Base-by-base conservation (phyloP, 768 basidiomycete species). In the Vararia minispora region DNA sequence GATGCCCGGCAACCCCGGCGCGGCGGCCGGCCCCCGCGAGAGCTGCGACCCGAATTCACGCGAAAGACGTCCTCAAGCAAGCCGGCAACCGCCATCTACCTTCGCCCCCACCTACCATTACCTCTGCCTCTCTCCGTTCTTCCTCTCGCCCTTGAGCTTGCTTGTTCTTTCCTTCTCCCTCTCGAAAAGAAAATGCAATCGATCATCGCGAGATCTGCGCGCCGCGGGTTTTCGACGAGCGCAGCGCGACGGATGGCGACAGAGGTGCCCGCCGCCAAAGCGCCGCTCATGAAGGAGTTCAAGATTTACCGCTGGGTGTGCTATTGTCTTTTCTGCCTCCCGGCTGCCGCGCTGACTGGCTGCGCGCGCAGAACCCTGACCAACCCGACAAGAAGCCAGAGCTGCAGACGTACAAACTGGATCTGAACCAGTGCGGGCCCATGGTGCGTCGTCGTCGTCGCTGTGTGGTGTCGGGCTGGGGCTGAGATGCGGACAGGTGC, bases 251-350 rank as follows among this genome's bases (percentile, higher is more conserved):
- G 43, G 4, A 59, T 58, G 50, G 60, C 71, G 17, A n/a, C n/a
- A n/a, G n/a, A n/a, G n/a, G 69, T 73, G 3, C 74, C 79, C 0
- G 58, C 62, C 2, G 66, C 79, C 63, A 85, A 84, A 58, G 74
- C 77, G 0, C 73, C 74, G 13, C 55, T 83, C 49, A 66, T 80
- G 52, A 98, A 98, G 67, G 83, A 91, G 61, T 97, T 99, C 72
- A 87, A 92, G 72, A 91, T 99, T 48, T 99, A 99, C 66, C 86
- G 95, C 58, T 99, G 95, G 90, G 88, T 88, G 41, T 44, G 76
- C 66, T 17, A 20, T 11, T 12, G 13, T n/a, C 28, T n/a, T 20
- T 14, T 37, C 12, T 33, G 14, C 6, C 37, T 17, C 27, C 17
- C 20, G 34, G 16, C 12, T 39, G 20, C 22, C 36, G 35, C 38